Evolutionary conservation across 2,329 filamentous ascomycete genomes (phyloP).

Genomic region (Geosmithia putterillii): DNA sequence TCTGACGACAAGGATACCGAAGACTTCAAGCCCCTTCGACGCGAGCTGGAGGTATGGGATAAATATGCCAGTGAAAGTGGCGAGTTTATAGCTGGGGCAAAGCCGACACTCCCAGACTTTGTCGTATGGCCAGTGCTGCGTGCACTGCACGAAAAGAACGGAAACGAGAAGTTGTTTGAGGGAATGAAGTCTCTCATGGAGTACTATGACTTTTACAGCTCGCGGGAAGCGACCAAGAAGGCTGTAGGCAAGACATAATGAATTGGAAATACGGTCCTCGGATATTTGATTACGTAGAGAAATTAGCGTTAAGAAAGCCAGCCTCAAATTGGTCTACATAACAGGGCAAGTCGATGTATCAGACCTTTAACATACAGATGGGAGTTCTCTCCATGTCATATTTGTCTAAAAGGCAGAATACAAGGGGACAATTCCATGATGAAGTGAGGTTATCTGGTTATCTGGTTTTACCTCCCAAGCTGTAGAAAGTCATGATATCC

Average conservation of each 20-base stretch:
- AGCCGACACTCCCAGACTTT: conserved; percentile 37
- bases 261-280: neutral
- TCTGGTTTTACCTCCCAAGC: neutral
- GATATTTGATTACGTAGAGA: neutral
- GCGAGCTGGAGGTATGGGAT: conserved; percentile 28
- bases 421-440: neutral
- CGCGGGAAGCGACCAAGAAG: conserved; percentile 10
- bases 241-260: conserved; percentile 6
- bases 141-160: conserved; percentile 24
- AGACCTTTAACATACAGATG: no score
- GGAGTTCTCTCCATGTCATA: no score
- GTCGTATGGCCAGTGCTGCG: conserved; percentile 44
- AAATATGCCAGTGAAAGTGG: conserved; percentile 15
- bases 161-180: conserved; percentile 13
- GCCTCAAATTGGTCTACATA: neutral
- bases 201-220: conserved; percentile 22
- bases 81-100: conserved; percentile 31
- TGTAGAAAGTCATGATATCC: neutral
- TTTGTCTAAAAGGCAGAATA: neutral
- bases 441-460: neutral
- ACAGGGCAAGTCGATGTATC: no score
- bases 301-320: neutral
- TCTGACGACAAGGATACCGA: conserved; percentile 1
- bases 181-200: conserved; percentile 15
- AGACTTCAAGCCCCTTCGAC: conserved; percentile 12